Evolutionary conservation across 192 early-diverging fungal genomes (phyloP), one percentile per base, ranked within the genome.

Genomic region (Linnemannia exigua): DNA sequence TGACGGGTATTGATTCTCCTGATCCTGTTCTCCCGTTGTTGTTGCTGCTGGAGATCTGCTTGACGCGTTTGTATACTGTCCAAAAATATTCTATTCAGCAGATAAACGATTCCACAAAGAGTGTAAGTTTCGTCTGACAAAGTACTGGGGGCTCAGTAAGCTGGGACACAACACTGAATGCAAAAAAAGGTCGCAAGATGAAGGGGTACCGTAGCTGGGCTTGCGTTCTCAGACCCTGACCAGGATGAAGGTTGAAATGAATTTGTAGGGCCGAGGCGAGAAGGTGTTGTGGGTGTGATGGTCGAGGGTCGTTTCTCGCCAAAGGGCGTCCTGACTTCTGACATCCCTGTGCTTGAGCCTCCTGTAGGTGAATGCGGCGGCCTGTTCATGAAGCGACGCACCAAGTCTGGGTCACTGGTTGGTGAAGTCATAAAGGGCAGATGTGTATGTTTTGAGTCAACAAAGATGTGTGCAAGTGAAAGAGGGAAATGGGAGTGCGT

Each of bases 341-440:
- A 41, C 1, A 51, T 19, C 11, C 41, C 44, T 48, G 71, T 31
- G 33, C 41, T n/a, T 74, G 68, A 67, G 20, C 20, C 20, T 58
- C 67, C 44, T 31, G 68, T 46, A 14, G 75, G 70, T 38, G 75
- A 35, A 25, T 44, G 52, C 1, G 41, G 28, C 15, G 81, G 44
- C 37, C 72, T 78, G 33, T 78, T 79, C 79, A 80, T 84, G 76
- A 79, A 77, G 71, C 82, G 82, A 44, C 67, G 82, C 19, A 54
- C 61, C 72, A 50, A 25, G 71, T 79, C 77, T 31, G 72, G 68
- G 67, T 84, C 82, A 38, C 72, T 68, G n/a, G 51, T 51, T 19
- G 72, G 77, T 67, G 54, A 77, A 67, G 76, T 84, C 82, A 84
- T 84, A 25, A 8, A 28, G 38, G 44, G 44, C 48, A 54, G 22